phyloP scores from a whole-genome alignment of 2,329 filamentous ascomycete genomes.

The Phaeosphaeria sp. region DNA sequence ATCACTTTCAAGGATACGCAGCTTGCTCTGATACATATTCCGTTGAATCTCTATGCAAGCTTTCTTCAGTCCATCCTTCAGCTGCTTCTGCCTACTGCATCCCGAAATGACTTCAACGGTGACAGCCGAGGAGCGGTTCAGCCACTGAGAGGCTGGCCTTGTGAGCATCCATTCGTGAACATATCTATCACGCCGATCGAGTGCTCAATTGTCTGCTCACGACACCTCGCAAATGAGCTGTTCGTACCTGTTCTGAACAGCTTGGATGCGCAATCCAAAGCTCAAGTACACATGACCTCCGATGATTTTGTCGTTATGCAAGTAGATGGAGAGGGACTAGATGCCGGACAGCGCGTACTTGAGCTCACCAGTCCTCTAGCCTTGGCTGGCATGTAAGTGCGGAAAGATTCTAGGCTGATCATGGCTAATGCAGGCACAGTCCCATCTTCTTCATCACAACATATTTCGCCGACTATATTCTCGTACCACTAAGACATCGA shows the following conservation, averaged over 20 bases:
- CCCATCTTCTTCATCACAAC: conserved; percentile 99
- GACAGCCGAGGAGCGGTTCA: conserved; percentile 42
- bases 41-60: conserved; percentile 74
- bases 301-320: conserved; percentile 90
- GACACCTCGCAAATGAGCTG: conserved; percentile 73
- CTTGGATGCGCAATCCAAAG: conserved; percentile 59
- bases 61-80: conserved; percentile 89
- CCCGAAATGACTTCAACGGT: conserved; percentile 34
- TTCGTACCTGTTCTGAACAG: conserved; percentile 74
- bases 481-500: conserved; percentile 80
- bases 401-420: background rate
- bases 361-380: conserved; percentile 91
- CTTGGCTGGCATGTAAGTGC: conserved; percentile 78
- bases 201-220: conserved; percentile 89
- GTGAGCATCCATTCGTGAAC: conserved; percentile 83
- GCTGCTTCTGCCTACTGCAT: conserved; percentile 72
- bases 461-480: conserved; percentile 96
- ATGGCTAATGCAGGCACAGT: conserved; percentile 40
- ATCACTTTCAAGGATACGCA: conserved; percentile 73
- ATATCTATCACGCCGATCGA: conserved; percentile 91
- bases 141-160: conserved; percentile 53
- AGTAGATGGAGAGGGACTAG: conserved; percentile 86
- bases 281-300: conserved; percentile 72
- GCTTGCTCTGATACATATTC: conserved; percentile 89
- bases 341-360: conserved; percentile 88